These are phyloP conservation scores for Candida piceae DNA, from an alignment of 805 yeast species.

Conservation along the genomic window DNA sequence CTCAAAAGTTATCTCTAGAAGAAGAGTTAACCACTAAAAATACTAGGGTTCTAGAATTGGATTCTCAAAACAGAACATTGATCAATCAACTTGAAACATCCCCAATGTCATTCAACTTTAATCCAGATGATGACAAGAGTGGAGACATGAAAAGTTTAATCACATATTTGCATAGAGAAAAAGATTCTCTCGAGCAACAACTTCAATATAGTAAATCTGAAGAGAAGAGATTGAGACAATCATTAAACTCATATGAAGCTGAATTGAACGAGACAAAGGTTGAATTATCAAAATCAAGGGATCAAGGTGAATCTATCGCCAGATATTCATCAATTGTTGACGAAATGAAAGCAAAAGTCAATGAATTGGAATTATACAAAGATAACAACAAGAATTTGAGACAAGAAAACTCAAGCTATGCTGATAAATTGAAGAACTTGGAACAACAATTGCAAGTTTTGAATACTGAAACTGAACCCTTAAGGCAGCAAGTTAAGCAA, in stretches of 20 bases:
- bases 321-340: constrained; percentile 18
- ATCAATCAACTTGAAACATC: constrained; percentile 56
- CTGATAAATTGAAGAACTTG: constrained; percentile 10
- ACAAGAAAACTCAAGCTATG: constrained; percentile 14
- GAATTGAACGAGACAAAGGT: constrained; percentile 50
- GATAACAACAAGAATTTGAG: constrained; percentile 26
- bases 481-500: constrained; percentile 12
- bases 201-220: constrained; percentile 50
- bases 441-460: constrained; percentile 11
- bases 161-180: constrained; percentile 63
- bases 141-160: constrained; percentile 48
- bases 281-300: constrained; percentile 36
- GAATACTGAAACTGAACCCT: constrained; percentile 7
- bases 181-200: constrained; percentile 63
- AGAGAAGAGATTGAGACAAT: constrained; percentile 45
- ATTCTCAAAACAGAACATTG: constrained; percentile 63
- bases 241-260: constrained; percentile 39
- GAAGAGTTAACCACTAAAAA: constrained; percentile 43
- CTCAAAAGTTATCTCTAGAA: constrained; percentile 38
- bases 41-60: constrained; percentile 47
- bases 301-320: constrained; percentile 17
- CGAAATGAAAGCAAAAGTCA: constrained; percentile 23
- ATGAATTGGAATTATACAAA: constrained; percentile 26
- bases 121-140: constrained; percentile 17
- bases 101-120: constrained; percentile 9